A percentile compares a stretch with the other conserved stretches of the same genome.
Conservation (phyloP, 2,329 filamentous ascomycete species). For the Epichloe festucae region DNA sequence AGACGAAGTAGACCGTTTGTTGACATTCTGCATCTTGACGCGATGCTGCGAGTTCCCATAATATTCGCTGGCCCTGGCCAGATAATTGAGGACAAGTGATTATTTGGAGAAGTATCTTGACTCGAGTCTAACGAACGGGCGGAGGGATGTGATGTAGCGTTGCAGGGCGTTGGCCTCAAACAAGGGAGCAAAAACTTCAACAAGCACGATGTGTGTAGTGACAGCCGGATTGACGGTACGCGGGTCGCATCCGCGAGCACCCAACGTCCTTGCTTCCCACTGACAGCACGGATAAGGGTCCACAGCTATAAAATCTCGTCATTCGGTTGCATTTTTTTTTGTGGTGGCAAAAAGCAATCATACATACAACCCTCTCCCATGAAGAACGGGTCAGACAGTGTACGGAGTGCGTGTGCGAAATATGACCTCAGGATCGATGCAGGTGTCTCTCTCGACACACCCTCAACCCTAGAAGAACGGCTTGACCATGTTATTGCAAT, state of each 20-base stretch:
- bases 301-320: not conserved
- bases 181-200: not conserved
- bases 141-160: not conserved
- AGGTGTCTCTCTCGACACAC: not conserved
- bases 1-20: not conserved
- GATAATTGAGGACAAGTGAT: no score
- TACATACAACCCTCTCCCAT: not conserved
- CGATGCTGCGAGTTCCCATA: not conserved
- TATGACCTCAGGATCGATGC: not conserved
- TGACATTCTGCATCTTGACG: not conserved
- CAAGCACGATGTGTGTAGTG: not conserved
- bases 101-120: not conserved
- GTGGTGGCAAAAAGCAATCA: not conserved
- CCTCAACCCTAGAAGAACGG: constrained; percentile 3
- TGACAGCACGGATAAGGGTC: not conserved
- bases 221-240: not conserved
- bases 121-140: not conserved
- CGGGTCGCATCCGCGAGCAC: not conserved
- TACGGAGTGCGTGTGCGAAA: not conserved
- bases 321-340: not conserved
- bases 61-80: no score
- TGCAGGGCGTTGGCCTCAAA: not conserved
- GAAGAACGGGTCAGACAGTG: not conserved
- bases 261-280: not conserved
- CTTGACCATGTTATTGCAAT: not conserved